phyloP scores from a whole-genome alignment of 768 basidiomycete genomes.

The Infundibulicybe gibba region DNA sequence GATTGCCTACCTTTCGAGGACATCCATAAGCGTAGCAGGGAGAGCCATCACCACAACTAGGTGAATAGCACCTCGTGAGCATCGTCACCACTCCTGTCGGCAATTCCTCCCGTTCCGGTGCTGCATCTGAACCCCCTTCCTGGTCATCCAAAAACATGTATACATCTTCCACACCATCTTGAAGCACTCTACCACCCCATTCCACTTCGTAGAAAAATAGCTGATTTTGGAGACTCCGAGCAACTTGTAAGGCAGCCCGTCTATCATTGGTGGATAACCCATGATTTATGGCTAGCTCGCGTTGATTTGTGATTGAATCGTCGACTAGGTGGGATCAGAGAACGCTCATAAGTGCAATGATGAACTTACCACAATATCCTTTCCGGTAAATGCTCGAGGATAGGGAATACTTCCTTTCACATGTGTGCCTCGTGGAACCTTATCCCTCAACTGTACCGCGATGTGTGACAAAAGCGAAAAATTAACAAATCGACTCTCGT shows the following conservation, averaged over 20 bases:
- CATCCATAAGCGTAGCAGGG: slow-evolving; percentile 85
- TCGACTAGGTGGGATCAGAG: slow-evolving; percentile 48
- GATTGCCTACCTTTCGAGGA: slow-evolving; percentile 53
- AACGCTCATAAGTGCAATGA: background rate
- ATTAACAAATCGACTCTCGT: slow-evolving; percentile 79
- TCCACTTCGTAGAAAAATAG: slow-evolving; percentile 97
- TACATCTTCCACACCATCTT: slow-evolving; percentile 90
- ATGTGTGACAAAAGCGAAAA: slow-evolving; percentile 85
- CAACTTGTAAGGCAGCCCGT: slow-evolving; percentile 81
- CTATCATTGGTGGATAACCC: slow-evolving; percentile 75
- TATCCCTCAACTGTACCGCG: slow-evolving; percentile 85
- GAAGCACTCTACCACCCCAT: slow-evolving; percentile 80
- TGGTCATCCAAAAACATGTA: slow-evolving; percentile 90
- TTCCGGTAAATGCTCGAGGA: slow-evolving; percentile 88
- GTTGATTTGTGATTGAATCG: slow-evolving; percentile 86
- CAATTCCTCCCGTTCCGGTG: slow-evolving; percentile 61
- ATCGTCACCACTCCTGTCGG: slow-evolving; percentile 90
- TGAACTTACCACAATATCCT: slow-evolving; percentile 82
- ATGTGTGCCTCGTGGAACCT: slow-evolving; percentile 82
- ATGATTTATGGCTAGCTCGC: slow-evolving; percentile 75
- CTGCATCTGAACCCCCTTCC: slow-evolving; percentile 57
- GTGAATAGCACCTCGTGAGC: slow-evolving; percentile 87
- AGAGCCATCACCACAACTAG: slow-evolving; percentile 76
- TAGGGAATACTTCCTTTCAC: slow-evolving; percentile 94
- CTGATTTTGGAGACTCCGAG: slow-evolving; percentile 86